These are phyloP conservation scores for Diddensiella transvaalensis DNA, from an alignment of 805 yeast genomes.

Conservation along the genomic window DNA sequence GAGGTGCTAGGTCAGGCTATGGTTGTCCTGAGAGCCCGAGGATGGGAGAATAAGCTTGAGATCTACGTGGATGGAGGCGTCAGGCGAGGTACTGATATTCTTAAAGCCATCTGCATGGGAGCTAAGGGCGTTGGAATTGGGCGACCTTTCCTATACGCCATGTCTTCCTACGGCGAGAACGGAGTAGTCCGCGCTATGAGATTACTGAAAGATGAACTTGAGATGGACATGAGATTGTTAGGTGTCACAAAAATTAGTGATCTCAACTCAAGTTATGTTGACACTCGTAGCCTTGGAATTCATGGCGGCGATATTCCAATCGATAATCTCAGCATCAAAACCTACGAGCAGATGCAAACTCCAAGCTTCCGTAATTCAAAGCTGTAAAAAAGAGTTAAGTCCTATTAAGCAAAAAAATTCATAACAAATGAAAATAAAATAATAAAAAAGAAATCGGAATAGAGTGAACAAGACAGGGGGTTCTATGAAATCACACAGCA, in stretches of 20 bases:
- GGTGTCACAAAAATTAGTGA: constrained; percentile 65
- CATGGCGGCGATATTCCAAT: constrained; percentile 40
- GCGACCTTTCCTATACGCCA: constrained; percentile 70
- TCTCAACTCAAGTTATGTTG: constrained; percentile 59
- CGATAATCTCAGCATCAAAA: constrained; percentile 52
- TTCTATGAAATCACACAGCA: constrained; percentile 71
- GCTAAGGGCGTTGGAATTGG: constrained; percentile 76
- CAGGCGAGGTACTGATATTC: constrained; percentile 70
- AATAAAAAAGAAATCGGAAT: background rate
- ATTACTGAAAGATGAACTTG: constrained; percentile 64
- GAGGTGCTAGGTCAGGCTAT: constrained; percentile 62
- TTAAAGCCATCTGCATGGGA: constrained; percentile 73
- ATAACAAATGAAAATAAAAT: background rate
- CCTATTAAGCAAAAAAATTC: too few relatives aligned
- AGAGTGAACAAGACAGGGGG: background rate
- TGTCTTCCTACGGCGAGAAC: constrained; percentile 74
- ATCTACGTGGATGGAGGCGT: constrained; percentile 75
- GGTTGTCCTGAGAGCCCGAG: constrained; percentile 49
- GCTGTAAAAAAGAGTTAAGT: constrained; percentile 19
- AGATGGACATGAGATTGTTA: constrained; percentile 72
- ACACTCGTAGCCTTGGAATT: constrained; percentile 44
- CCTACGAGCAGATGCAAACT: constrained; percentile 53
- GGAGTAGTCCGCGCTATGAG: constrained; percentile 67
- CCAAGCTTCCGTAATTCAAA: constrained; percentile 46
- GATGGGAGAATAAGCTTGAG: constrained; percentile 47